Evolutionary conservation across 2,329 filamentous ascomycete genomes (phyloP).

Genomic region (Sclerotiophoma versabilis): DNA sequence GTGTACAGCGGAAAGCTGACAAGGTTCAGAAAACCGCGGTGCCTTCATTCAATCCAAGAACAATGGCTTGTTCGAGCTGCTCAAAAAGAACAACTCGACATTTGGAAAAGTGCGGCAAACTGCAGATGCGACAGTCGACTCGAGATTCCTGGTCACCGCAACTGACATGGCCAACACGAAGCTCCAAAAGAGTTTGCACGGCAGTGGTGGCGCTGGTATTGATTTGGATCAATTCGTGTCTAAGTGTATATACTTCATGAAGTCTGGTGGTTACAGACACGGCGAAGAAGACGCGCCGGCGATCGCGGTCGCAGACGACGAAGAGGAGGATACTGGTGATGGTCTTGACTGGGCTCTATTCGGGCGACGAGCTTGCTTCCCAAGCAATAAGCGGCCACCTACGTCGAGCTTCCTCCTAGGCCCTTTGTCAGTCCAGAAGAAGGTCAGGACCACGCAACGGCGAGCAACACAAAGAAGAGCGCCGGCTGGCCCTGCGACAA

Average conservation of each 20-base stretch:
- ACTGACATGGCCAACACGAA: constrained; percentile 83
- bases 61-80: constrained; percentile 68
- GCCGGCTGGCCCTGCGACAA: constrained; percentile 70
- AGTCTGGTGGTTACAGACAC: constrained; percentile 57
- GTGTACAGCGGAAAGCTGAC: neutral
- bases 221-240: constrained; percentile 92
- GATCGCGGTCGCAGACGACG: constrained; percentile 59
- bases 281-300: constrained; percentile 62
- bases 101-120: constrained; percentile 82
- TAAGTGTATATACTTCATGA: constrained; percentile 90
- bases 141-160: constrained; percentile 80
- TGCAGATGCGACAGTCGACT: constrained; percentile 87
- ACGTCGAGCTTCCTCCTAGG: constrained; percentile 86
- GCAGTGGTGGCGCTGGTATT: constrained; percentile 75
- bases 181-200: constrained; percentile 75
- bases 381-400: constrained; percentile 74
- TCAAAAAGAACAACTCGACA: constrained; percentile 70
- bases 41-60: constrained; percentile 74
- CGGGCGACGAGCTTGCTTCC: constrained; percentile 78
- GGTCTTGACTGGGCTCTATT: constrained; percentile 86
- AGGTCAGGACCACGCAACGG: constrained; percentile 71
- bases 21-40: constrained; percentile 67
- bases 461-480: constrained; percentile 73
- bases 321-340: constrained; percentile 69
- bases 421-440: constrained; percentile 88